Evolutionary conservation across 1,284 basidiomycete genomes (phyloP).

Genomic region (Acaromyces ingoldii): DNA sequence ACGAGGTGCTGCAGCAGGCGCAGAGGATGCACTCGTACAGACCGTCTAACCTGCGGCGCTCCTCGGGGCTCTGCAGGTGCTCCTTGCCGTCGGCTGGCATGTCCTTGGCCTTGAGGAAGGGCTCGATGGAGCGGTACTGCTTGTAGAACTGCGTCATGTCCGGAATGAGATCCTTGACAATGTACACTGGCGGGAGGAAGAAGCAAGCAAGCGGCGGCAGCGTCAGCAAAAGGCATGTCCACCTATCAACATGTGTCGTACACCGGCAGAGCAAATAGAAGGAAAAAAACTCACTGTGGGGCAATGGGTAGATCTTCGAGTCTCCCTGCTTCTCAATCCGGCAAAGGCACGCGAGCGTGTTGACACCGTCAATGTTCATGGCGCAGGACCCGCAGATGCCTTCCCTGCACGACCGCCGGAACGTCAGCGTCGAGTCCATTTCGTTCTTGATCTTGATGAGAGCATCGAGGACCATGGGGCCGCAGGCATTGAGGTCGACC

Average conservation of each 20-base stretch:
- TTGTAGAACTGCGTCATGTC: constrained; percentile 89
- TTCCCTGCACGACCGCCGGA: constrained; percentile 92
- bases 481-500: constrained; percentile 88
- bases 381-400: constrained; percentile 98
- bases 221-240: background rate
- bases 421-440: constrained; percentile 89
- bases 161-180: constrained; percentile 95
- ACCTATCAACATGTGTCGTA: background rate
- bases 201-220: too few relatives aligned
- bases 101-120: constrained; percentile 48
- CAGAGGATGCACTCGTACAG: constrained; percentile 70
- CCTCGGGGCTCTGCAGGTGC: constrained; percentile 82
- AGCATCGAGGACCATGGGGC: constrained; percentile 87
- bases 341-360: constrained; percentile 96
- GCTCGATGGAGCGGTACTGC: constrained; percentile 97
- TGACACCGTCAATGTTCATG: constrained; percentile 94
- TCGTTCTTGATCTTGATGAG: constrained; percentile 99
- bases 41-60: constrained; percentile 91
- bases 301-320: constrained; percentile 93
- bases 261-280: too few relatives aligned
- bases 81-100: constrained; percentile 58
- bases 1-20: constrained; percentile 86
- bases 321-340: constrained; percentile 76
- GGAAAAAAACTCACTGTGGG: constrained; percentile 70
- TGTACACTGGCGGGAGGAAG: constrained; percentile 74